Percentiles rank a stretch among this genome's conserved stretches.
phyloP scores from a whole-genome alignment of 371 early-diverging fungal genomes.

The Mortierella sp. region DNA sequence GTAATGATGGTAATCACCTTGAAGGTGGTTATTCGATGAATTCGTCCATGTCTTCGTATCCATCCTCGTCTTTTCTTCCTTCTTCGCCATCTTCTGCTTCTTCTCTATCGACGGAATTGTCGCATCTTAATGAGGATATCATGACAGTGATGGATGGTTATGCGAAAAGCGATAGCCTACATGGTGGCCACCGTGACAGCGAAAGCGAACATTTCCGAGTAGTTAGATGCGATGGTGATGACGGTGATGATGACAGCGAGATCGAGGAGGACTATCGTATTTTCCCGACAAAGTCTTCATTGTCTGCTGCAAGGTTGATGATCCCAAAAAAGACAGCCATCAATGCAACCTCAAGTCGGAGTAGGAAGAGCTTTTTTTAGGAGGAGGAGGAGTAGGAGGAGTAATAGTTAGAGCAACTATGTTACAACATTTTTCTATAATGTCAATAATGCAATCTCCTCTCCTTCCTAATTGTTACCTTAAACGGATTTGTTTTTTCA shows the following conservation, averaged over 20 bases:
- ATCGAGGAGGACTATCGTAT: slow-evolving; percentile 12
- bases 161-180: not conserved
- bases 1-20: not conserved
- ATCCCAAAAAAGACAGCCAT: not conserved
- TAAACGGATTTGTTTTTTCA: not conserved
- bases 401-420: not conserved
- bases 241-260: not conserved
- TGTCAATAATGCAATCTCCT: too few species aligned
- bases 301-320: not conserved
- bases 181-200: not conserved
- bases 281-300: not conserved
- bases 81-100: slow-evolving; percentile 1
- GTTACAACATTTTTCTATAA: too few species aligned
- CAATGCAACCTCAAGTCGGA: too few species aligned
- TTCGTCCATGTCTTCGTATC: not conserved
- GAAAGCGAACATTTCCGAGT: not conserved
- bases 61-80: not conserved
- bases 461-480: too few species aligned
- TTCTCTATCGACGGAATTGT: not conserved
- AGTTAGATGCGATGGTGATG: not conserved
- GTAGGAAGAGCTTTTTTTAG: not conserved
- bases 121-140: not conserved
- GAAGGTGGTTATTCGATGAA: not conserved
- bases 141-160: not conserved
- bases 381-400: too few species aligned